phyloP scores from a whole-genome alignment of 192 early-diverging fungal genomes.

The Neocallimastix lanati region DNA sequence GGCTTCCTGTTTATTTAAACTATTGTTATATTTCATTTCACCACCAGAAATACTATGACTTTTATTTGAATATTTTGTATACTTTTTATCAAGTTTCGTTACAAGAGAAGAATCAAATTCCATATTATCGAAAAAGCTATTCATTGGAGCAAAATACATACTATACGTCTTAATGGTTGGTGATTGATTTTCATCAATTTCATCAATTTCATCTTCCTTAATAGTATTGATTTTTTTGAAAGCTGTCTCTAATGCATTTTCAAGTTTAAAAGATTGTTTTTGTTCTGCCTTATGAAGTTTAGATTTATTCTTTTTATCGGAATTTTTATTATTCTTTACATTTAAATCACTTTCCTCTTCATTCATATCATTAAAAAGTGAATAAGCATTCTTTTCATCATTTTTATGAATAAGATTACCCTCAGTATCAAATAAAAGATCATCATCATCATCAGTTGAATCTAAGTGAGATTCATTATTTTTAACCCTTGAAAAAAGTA shows the following conservation, averaged over 20 bases:
- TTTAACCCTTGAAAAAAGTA: neutral
- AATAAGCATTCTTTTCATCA: neutral
- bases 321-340: neutral
- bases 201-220: neutral
- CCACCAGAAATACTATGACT: neutral
- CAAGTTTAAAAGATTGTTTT: neutral
- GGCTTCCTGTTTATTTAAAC: neutral
- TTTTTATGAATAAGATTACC: neutral
- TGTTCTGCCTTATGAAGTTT: neutral
- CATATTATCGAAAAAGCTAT: neutral
- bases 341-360: neutral
- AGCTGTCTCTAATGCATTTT: neutral
- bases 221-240: neutral
- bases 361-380: neutral
- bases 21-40: neutral
- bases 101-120: neutral
- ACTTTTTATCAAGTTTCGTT: neutral
- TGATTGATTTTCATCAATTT: neutral
- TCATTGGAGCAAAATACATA: neutral
- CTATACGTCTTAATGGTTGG: neutral
- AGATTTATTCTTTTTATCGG: neutral
- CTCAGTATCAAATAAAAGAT: neutral
- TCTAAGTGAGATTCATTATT: neutral
- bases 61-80: neutral
- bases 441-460: neutral